Evolutionary conservation across 2,329 filamentous ascomycete genomes (phyloP).

Genomic region (Sordariomycetes sp.): DNA sequence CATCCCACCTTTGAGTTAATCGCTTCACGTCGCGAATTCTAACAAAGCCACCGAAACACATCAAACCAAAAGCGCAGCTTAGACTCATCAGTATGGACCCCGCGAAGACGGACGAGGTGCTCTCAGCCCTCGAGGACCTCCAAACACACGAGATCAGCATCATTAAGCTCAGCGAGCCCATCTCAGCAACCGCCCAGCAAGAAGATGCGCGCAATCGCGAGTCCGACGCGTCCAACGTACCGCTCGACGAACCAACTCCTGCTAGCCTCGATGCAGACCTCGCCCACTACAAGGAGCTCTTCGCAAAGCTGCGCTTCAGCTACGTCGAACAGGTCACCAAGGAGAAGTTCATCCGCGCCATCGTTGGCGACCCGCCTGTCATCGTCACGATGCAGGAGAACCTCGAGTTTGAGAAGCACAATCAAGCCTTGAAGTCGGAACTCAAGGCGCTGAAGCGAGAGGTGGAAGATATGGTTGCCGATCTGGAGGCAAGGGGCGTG

Average conservation of each 20-base stretch:
- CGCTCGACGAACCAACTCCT: conserved; percentile 60
- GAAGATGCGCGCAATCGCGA: conserved; percentile 28
- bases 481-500: conserved; percentile 57
- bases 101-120: conserved; percentile 26
- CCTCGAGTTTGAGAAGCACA: conserved; percentile 59
- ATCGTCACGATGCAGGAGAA: conserved; percentile 81
- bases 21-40: background rate
- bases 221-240: conserved; percentile 63
- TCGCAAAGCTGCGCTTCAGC: conserved; percentile 91
- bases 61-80: no score
- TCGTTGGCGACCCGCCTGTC: conserved; percentile 81
- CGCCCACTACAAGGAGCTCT: conserved; percentile 86
- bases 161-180: conserved; percentile 66
- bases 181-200: conserved; percentile 29
- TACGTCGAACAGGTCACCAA: conserved; percentile 98
- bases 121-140: conserved; percentile 42
- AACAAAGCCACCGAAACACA: conserved; percentile 2
- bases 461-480: conserved; percentile 62
- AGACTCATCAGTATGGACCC: conserved; percentile 23
- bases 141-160: conserved; percentile 61
- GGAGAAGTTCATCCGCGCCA: conserved; percentile 90
- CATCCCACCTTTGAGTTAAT: no score
- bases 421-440: conserved; percentile 62
- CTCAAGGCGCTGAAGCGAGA: conserved; percentile 75
- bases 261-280: conserved; percentile 75